Base-by-base conservation (phyloP, 176 grass and related monocot genomes). In the Musa itinerans region DNA sequence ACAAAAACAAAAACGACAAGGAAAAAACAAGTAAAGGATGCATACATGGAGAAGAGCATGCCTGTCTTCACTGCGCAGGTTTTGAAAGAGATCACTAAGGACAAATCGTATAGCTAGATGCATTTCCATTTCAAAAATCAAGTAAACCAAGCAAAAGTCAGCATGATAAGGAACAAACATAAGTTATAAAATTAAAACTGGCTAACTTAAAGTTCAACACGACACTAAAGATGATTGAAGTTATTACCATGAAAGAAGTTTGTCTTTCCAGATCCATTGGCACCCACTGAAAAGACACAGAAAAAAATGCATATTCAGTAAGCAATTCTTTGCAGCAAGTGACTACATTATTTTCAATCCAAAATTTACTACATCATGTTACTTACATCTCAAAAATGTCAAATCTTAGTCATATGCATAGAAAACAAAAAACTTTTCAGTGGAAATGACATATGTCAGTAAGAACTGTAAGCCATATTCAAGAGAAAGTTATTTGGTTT, bases 211-310 rank as follows among this genome's bases (percentile, higher is more conserved):
- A 49, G 52, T 52, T 53, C 22, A 7, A 79, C 17, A 61, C 26
- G 2, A 22, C 11, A 56, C 1, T n/a, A 69, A 48, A 24, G 10
- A 43, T 58, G 43, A 2, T 15, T 67, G 72, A 72, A 19, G 54
- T 69, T 43, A 54, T 87, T 93, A 98, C 95, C 95, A 81, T 98
- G 95, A 83, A 98, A 98, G 72, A 98, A 98, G 80, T 98, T 98
- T 73, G 95, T 92, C 78, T 98, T 98, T 69, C 95, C 95, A 24
- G 95, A 98, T 74, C 95, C 95, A 91, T 98, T 98, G 71, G 95
- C 90, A n/a, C 95, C 95, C 82, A 98, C 95, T 98, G 95, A 43
- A 83, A 54, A 76, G 76, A 68, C 63, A 81, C 23, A 68, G 0
- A 13, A 9, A 52, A n/a, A 23, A 15, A 5, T 43, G 8, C 68